Conservation (phyloP, 192 early-diverging fungal genomes). For the Haplosporangium gracile region DNA sequence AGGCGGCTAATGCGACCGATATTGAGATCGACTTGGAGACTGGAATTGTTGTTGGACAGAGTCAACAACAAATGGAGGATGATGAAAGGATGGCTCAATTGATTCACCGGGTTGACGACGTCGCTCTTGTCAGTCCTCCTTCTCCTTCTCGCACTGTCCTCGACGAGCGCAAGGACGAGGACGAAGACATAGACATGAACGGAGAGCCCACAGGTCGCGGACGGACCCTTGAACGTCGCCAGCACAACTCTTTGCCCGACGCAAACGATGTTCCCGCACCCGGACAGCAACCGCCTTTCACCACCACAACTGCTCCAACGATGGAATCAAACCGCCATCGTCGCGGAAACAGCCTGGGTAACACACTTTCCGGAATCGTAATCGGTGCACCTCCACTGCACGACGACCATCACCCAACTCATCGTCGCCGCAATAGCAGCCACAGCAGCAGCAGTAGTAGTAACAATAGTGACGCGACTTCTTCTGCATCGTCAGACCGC, state of each 20-base stretch:
- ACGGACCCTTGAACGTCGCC: background rate
- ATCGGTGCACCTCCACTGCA: background rate
- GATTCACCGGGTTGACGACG: slow-evolving; percentile 37
- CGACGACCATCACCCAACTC: background rate
- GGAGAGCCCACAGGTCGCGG: background rate
- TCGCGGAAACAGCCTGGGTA: background rate
- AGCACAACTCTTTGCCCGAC: slow-evolving; percentile 1
- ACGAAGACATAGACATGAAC: slow-evolving; percentile 1
- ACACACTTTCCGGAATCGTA: background rate
- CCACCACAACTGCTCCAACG: background rate
- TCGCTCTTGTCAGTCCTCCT: slow-evolving; percentile 11
- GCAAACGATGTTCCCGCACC: slow-evolving; percentile 4
- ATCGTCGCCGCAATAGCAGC: background rate
- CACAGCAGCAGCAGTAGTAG: background rate
- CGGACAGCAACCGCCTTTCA: background rate
- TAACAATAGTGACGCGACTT: background rate
- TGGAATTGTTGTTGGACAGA: too few relatives aligned
- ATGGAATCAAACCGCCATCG: background rate
- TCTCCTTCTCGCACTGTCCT: background rate
- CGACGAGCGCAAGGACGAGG: slow-evolving; percentile 32
- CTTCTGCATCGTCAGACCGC: background rate
- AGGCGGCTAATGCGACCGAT: background rate
- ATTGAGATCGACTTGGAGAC: background rate
- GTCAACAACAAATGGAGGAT: background rate
- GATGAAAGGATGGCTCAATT: slow-evolving; percentile 13